A percentile compares a stretch with the other conserved stretches of the same genome.
phyloP scores from a whole-genome alignment of 768 basidiomycete species.

The Suillus subluteus region DNA sequence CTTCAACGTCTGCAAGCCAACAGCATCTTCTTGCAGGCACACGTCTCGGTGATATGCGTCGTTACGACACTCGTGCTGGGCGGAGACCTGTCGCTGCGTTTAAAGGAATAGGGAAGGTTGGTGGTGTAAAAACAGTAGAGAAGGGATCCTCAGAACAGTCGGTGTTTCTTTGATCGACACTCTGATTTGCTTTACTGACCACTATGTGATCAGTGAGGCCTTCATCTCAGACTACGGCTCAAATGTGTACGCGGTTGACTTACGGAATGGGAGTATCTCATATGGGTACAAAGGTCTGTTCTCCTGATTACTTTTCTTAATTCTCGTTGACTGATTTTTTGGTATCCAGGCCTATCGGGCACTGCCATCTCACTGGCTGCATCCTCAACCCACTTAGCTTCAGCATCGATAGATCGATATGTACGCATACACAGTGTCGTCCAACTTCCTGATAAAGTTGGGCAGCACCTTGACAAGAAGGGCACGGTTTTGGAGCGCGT shows the following conservation, averaged over 20 bases:
- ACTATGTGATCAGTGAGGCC: slow-evolving; percentile 51
- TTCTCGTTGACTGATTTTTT: slow-evolving; percentile 10
- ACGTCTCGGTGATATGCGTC: slow-evolving; percentile 69
- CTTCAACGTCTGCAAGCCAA: slow-evolving; percentile 36
- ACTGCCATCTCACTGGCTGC: slow-evolving; percentile 67
- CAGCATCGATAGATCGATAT: slow-evolving; percentile 70
- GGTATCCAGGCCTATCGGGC: slow-evolving; percentile 65
- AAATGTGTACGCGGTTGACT: slow-evolving; percentile 66
- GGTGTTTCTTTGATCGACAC: slow-evolving; percentile 27
- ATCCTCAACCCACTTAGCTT: slow-evolving; percentile 56
- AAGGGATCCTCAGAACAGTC: slow-evolving; percentile 68
- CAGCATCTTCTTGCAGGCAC: slow-evolving; percentile 74
- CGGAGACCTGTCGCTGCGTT: slow-evolving; percentile 73
- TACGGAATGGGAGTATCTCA: slow-evolving; percentile 64
- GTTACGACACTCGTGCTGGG: slow-evolving; percentile 76
- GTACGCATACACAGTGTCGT: slow-evolving; percentile 68
- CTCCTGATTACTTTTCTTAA: background rate
- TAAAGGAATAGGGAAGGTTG: slow-evolving; percentile 58
- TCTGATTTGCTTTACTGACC: slow-evolving; percentile 9
- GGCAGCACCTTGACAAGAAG: slow-evolving; percentile 56
- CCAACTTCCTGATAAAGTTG: slow-evolving; percentile 50
- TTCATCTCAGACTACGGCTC: slow-evolving; percentile 71
- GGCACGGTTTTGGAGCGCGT: slow-evolving; percentile 66
- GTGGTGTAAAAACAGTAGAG: slow-evolving; percentile 63
- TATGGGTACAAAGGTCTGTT: slow-evolving; percentile 70